These are phyloP conservation scores for Arthrobotrys megalospora DNA, from an alignment of 2,329 filamentous ascomycete species.

Conservation along the genomic window DNA sequence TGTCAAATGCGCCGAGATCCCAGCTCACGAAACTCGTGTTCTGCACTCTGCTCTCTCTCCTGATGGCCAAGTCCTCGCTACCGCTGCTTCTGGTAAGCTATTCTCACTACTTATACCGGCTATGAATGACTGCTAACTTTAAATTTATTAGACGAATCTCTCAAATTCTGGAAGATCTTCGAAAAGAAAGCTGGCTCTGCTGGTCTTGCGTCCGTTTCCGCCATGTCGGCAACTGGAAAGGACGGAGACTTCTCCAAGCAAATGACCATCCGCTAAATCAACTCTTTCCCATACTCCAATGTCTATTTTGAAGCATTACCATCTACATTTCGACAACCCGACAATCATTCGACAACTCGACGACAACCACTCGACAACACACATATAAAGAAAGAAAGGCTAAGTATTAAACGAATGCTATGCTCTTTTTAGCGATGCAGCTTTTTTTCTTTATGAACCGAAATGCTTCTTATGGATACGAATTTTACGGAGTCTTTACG, in stretches of 20 bases:
- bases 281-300: conserved; percentile 23
- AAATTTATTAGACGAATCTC: conserved; percentile 78
- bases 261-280: conserved; percentile 86
- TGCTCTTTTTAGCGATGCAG: conserved; percentile 44
- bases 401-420: conserved; percentile 59
- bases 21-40: conserved; percentile 95
- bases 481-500: conserved; percentile 44
- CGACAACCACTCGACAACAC: conserved; percentile 47
- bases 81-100: conserved; percentile 76
- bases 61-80: conserved; percentile 97
- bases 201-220: conserved; percentile 66
- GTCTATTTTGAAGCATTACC: conserved; percentile 48
- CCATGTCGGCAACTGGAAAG: conserved; percentile 73
- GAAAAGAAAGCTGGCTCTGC: conserved; percentile 92
- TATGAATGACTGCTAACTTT: conserved; percentile 64
- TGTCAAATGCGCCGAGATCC: conserved; percentile 97
- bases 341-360: neutral
- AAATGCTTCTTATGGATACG: conserved; percentile 59
- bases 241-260: conserved; percentile 87
- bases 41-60: conserved; percentile 97
- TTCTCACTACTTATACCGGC: neutral
- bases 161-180: conserved; percentile 99
- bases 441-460: conserved; percentile 44
- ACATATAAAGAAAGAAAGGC: conserved; percentile 52
- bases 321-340: conserved; percentile 15